These are phyloP conservation scores for Aspergillus ustus DNA, from an alignment of 2,329 filamentous ascomycete species.

Conservation along the genomic window DNA sequence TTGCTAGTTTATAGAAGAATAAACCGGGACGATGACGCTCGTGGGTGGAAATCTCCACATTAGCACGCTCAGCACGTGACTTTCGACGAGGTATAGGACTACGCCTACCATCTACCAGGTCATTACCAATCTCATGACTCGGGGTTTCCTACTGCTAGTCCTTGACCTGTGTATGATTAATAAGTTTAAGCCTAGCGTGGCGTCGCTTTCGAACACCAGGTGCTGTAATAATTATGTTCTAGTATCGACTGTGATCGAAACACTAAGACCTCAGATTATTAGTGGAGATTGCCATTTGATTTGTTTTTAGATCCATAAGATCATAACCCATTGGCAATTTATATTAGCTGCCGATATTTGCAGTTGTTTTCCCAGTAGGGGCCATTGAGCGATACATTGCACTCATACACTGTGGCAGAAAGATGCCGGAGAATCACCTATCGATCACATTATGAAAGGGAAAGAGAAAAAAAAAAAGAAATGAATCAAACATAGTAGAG, in stretches of 20 bases:
- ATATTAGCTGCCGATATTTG: background rate
- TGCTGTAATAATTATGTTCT: background rate
- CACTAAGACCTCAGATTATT: background rate
- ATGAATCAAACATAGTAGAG: background rate
- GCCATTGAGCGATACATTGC: background rate
- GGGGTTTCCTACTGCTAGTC: too few species aligned
- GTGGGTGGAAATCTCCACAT: conserved; percentile 4
- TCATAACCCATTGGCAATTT: background rate
- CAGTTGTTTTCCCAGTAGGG: background rate
- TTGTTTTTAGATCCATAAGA: background rate
- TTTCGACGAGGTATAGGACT: background rate
- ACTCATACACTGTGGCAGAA: background rate
- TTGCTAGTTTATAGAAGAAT: conserved; percentile 2
- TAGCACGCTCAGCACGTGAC: background rate
- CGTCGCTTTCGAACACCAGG: background rate
- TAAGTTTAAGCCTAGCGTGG: background rate
- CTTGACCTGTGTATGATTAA: too few species aligned
- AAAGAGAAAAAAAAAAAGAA: background rate
- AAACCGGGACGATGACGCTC: conserved; percentile 2
- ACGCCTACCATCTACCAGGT: background rate
- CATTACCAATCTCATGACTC: too few species aligned
- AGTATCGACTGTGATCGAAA: background rate
- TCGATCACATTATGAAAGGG: background rate
- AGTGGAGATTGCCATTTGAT: background rate
- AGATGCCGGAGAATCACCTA: background rate